Evolutionary conservation across 306 rosid genomes (phyloP).

Genomic region (Sechiopsis laciniata): DNA sequence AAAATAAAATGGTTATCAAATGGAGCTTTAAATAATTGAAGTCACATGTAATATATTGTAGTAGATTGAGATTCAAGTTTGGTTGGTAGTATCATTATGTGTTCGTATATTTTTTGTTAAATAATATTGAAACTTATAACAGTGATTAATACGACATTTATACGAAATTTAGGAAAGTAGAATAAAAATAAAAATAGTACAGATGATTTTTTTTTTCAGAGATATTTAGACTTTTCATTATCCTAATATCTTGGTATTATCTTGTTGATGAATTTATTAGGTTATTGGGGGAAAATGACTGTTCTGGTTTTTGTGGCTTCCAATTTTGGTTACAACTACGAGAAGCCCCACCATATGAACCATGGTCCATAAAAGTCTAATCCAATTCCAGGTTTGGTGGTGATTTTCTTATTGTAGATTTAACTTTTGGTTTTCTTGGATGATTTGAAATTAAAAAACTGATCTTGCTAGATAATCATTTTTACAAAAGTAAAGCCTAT

Average conservation of each 20-base stretch:
- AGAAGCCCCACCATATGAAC: not conserved
- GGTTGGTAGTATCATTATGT: not conserved
- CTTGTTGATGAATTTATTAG: not conserved
- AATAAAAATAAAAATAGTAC: not conserved
- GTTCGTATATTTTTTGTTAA: not conserved
- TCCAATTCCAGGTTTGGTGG: slow-evolving; percentile 4
- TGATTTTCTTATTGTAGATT: not conserved
- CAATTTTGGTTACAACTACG: slow-evolving; percentile 6
- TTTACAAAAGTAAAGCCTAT: too few species aligned
- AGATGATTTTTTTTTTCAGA: not conserved
- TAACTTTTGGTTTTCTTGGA: too few species aligned
- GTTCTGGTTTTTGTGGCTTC: not conserved
- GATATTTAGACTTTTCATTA: not conserved
- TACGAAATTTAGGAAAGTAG: not conserved
- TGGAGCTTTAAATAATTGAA: too few species aligned
- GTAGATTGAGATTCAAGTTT: not conserved
- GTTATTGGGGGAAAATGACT: slow-evolving; percentile 8
- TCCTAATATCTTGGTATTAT: not conserved
- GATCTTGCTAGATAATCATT: too few species aligned
- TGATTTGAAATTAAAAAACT: too few species aligned
- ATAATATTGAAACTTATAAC: not conserved
- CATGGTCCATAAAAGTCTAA: not conserved
- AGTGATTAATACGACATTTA: not conserved
- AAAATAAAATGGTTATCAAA: too few species aligned
- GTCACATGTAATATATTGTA: too few species aligned